Base-by-base conservation (phyloP, 495 filamentous ascomycete species). In the Clohesyomyces aquaticus region DNA sequence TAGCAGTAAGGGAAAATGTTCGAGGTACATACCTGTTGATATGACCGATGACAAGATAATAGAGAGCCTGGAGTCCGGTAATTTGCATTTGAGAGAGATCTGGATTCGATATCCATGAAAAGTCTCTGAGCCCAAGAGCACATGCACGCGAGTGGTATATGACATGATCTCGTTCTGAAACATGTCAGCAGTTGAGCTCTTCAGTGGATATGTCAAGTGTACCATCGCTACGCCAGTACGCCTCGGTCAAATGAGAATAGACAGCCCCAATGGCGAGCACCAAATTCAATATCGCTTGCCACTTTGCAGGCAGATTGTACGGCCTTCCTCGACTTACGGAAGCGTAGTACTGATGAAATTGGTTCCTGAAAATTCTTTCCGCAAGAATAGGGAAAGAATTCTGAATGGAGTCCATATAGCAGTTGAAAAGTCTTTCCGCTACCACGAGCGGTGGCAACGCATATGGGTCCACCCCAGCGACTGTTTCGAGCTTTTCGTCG, bases 261-360 rank as follows among this genome's bases (percentile, higher is more conserved):
- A 78, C 77, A 1, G 84, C 76, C 6, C 78, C 80, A 68, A 87
- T 82, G 3, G 85, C 87, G 71, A 88, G 85, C 11, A 88, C 79
- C 16, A 87, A 68, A 70, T 89, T 88, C 11, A 87, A 72, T 32
- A 82, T 85, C 1, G 85, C 79, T 32, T 86, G 75, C 81, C 80
- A 85, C 48, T 79, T 76, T 22, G 46, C 42, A 4, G 65, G 58
- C 11, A 62, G 27, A 21, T 45, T 51, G 14, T 19, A 21, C 4
- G 56, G 45, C 16, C 73, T 77, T 38, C 77, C 74, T 42, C 78
- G 72, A 48, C 77, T 67, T 35, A 77, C 48, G 73, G 76, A 52
- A 77, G 76, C 28, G 51, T 61, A 70, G 45, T 68, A 68, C 47
- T 54, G 62, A 18, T 80, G 73, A 49, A 82, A 84, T 49, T 81